Conservation (phyloP, 495 filamentous ascomycete species). For the Trichoderma orchidacearum region DNA sequence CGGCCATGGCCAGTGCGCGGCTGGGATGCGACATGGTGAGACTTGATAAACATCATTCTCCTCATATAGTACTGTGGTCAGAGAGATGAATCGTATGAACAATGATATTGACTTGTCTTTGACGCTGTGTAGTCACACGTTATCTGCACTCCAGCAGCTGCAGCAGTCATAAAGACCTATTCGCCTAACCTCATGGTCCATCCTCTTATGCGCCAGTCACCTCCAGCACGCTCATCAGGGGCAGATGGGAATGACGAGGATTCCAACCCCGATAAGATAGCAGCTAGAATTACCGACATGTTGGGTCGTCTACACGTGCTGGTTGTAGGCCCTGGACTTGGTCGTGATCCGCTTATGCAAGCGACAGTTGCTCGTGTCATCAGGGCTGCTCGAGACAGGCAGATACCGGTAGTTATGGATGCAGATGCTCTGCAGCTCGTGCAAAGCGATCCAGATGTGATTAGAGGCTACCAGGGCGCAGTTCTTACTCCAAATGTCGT, state of each 20-base stretch:
- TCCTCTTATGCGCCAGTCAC: constrained; percentile 74
- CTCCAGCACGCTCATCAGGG: constrained; percentile 22
- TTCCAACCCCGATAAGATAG: constrained; percentile 41
- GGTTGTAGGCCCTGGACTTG: constrained; percentile 86
- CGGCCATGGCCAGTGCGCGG: constrained; percentile 85
- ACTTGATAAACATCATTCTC: neutral
- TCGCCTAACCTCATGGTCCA: constrained; percentile 99
- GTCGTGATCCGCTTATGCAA: constrained; percentile 80
- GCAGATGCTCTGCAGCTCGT: constrained; percentile 79
- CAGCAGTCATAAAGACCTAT: constrained; percentile 88
- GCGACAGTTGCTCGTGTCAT: constrained; percentile 73
- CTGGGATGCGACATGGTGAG: constrained; percentile 75
- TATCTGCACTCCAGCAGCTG: constrained; percentile 84
- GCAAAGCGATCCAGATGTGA: constrained; percentile 57
- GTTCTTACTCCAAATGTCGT: constrained; percentile 92
- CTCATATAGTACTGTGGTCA: neutral
- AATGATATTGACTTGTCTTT: neutral
- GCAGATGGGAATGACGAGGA: constrained; percentile 29
- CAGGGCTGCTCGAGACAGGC: constrained; percentile 55
- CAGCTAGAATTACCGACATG: constrained; percentile 63
- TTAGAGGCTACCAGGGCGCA: constrained; percentile 69
- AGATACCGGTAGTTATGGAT: constrained; percentile 78
- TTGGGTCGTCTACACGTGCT: constrained; percentile 79
- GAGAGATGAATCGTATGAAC: neutral
- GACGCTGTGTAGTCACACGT: constrained; percentile 61